These are phyloP conservation scores for Cystofilobasidium capitatum DNA, from an alignment of 768 basidiomycete species.

Conservation along the genomic window DNA sequence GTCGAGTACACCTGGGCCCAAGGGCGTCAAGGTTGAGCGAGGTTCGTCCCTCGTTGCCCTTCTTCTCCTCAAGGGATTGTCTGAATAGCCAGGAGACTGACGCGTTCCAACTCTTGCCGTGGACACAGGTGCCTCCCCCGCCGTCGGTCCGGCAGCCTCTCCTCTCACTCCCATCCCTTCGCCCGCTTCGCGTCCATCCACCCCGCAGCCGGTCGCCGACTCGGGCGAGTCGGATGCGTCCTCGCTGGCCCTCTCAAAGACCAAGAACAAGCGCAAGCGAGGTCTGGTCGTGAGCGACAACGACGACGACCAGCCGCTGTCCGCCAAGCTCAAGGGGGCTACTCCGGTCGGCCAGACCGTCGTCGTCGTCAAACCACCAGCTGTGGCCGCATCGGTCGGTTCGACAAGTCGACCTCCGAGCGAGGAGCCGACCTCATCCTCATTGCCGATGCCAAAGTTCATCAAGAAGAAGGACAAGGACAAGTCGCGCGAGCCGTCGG, in stretches of 20 bases:
- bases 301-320: background rate
- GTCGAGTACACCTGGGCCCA: background rate
- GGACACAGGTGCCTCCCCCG: too few relatives aligned
- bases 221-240: background rate
- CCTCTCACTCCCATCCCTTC: background rate
- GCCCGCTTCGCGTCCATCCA: background rate
- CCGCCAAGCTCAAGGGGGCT: background rate
- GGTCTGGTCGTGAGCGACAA: background rate
- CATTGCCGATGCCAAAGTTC: background rate
- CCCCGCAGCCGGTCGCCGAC: background rate
- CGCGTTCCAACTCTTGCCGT: too few relatives aligned
- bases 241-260: background rate
- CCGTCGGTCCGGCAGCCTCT: background rate
- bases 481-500: background rate
- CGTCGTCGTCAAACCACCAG: too few relatives aligned
- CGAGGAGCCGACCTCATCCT: too few relatives aligned
- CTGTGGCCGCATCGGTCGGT: background rate
- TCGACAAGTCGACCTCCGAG: too few relatives aligned
- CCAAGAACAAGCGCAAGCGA: constrained; percentile 27
- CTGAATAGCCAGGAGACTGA: too few relatives aligned
- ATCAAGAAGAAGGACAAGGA: constrained; percentile 1
- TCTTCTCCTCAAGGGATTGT: background rate
- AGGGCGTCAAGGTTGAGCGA: constrained; percentile 9
- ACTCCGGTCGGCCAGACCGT: too few relatives aligned
- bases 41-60: background rate